Base-by-base conservation (phyloP, 2,329 filamentous ascomycete species). In the Colletotrichum trifolii region DNA sequence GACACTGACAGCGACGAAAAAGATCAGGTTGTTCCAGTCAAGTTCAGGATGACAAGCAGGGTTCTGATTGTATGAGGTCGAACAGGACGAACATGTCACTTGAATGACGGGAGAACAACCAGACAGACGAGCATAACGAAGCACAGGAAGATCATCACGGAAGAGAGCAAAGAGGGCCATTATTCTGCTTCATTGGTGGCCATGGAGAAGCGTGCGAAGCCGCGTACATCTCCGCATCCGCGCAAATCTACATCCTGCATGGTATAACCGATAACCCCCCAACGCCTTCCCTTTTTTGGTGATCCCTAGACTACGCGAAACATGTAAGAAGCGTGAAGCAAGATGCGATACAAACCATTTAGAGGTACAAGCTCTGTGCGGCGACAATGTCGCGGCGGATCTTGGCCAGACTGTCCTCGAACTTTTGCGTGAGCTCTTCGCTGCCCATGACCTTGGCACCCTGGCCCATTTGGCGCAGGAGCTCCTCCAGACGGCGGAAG, bases 371-470 rank as follows among this genome's bases (percentile, higher is more conserved):
- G 72, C 92, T 96, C 82, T 97, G 94, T 52, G 95, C 93, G 33
- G 95, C 94, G 64, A 99, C 95, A 76, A 99, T 94, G 76, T 98
- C 96, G 73, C 96, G 87, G 77, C 93, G 88, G 59, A 98, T 91
- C 85, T 96, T 96, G 64, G 86, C 84, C 71, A 99, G 81, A 67
- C 93, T 91, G 70, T 89, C 87, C 73, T 97, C 94, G 75, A 99
- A 99, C 81, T 97, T 97, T 75, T 90, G 87, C 74, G 94, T 91
- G 61, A 99, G 83, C 73, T 98, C 96, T 66, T 97, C 93, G 76
- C 92, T 97, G 73, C 96, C 96, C 96, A 99, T 99, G 68, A 97
- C 95, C 81, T 97, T 98, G 69, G 92, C 88, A 33, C 95, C 96
- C 80, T 98, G 92, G 13, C 91, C 95, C 87, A 98, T 97, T 78